Evolutionary conservation across 1,284 basidiomycete species (phyloP), one percentile per base, ranked within the genome.

Genomic region (Dichomitus squalens): DNA sequence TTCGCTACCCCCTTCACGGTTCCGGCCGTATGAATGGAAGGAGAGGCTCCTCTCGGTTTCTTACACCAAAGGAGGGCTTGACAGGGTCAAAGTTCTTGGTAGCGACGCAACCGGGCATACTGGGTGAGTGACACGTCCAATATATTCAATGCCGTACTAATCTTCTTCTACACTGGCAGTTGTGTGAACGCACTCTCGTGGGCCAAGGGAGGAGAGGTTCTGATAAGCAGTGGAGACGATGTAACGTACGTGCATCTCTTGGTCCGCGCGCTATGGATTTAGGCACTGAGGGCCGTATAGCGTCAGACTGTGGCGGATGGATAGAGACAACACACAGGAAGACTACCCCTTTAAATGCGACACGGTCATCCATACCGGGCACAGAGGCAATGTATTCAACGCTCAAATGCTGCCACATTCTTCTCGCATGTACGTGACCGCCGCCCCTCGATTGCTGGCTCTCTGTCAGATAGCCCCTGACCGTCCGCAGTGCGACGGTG

Each of bases 131-230:
- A 58, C 33, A 16, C n/a, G n/a, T n/a, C n/a, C n/a, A n/a, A n/a
- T n/a, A n/a, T n/a, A n/a, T n/a, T n/a, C n/a, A n/a, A n/a, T n/a
- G n/a, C n/a, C n/a, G 33, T 20, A 31, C 1, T 29, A n/a, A 25
- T 14, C 29, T 12, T 6, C 36, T 47, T 50, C 31, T 57, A 31
- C 11, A 31, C 29, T 49, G 16, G 8, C 64, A 88, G 88, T 51
- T 95, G 92, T 65, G 90, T 95, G 16, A 95, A 95, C 69, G 92
- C 94, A 9, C 70, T 96, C 14, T 88, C 85, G 58, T 96, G 94
- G 94, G 86, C 87, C 1, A 79, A 80, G 53, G 84, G 88, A 59
- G 94, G 93, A 1, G 79, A 86, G 52, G 72, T 88, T 6, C 76
- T 96, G 33, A 74, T 95, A 16, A 92, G 85, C 56, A 91, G 88